phyloP scores from a whole-genome alignment of 768 basidiomycete species.

The Kwoniella pini region DNA sequence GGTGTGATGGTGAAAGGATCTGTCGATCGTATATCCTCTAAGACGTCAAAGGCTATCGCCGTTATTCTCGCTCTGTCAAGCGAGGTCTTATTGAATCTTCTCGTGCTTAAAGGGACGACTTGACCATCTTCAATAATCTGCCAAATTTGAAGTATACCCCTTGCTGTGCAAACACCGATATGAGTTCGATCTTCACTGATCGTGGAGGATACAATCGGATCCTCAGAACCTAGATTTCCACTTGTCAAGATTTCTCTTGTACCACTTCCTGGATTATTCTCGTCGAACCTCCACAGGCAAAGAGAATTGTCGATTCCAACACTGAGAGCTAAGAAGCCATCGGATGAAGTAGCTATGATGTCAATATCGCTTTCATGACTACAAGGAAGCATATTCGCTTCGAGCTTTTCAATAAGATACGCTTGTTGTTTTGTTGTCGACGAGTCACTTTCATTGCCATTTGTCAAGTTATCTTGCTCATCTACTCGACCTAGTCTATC shows the following conservation, averaged over 20 bases:
- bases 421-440: not conserved
- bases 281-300: conserved; percentile 65
- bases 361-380: conserved; percentile 80
- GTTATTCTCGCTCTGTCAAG: not conserved
- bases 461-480: not conserved
- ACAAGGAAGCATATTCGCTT: conserved; percentile 75
- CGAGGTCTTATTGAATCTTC: not conserved
- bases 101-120: not conserved
- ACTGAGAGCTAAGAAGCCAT: conserved; percentile 67
- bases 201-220: conserved; percentile 18
- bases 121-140: conserved; percentile 7
- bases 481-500: conserved; percentile 52
- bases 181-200: conserved; percentile 8
- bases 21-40: not conserved
- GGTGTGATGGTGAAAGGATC: conserved; percentile 19
- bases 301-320: conserved; percentile 79
- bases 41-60: conserved; percentile 10
- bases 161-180: conserved; percentile 10
- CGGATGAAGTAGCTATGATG: conserved; percentile 68
- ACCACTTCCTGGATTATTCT: conserved; percentile 16
- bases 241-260: conserved; percentile 29
- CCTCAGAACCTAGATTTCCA: conserved; percentile 1
- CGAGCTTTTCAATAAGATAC: conserved; percentile 48
- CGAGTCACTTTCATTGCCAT: conserved; percentile 8
- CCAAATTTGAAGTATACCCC: conserved; percentile 14